A percentile compares a stretch with the other conserved stretches of the same genome.
phyloP scores from a whole-genome alignment of 139 green algal genomes.

The Chlamydomonas sp. region DNA sequence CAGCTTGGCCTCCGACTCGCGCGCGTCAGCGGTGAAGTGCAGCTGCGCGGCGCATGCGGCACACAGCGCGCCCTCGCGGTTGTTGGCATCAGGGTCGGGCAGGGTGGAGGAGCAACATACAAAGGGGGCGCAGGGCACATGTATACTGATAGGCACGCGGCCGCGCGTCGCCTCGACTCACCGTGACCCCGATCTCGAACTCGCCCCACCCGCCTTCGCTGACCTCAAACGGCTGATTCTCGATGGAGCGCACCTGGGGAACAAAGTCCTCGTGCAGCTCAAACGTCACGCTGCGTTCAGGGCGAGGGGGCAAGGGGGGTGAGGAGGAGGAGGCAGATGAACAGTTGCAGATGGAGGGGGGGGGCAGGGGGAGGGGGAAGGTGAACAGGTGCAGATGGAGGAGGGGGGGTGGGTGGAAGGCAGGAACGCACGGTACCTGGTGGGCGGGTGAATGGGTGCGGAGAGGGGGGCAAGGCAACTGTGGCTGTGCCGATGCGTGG shows the following conservation, averaged over 20 bases:
- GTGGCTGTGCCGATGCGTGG: neutral
- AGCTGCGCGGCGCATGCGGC: constrained; percentile 34
- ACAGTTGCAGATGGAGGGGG: neutral
- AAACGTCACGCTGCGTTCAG: constrained; percentile 68
- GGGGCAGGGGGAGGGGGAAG: neutral
- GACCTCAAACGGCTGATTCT: constrained; percentile 54
- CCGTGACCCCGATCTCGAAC: constrained; percentile 81
- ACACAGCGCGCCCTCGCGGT: neutral
- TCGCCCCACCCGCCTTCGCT: constrained; percentile 93
- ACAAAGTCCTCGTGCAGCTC: constrained; percentile 83
- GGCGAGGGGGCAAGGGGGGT: neutral
- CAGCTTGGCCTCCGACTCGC: constrained; percentile 61
- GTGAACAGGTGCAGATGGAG: neutral
- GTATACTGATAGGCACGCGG: neutral
- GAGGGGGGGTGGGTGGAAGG: neutral
- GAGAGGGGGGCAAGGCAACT: too few species aligned
- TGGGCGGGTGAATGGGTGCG: too few species aligned
- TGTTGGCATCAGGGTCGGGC: neutral
- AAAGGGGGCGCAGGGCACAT: neutral
- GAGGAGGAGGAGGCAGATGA: neutral
- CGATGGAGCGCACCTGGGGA: constrained; percentile 55
- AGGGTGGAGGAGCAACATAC: neutral
- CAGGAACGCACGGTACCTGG: too few species aligned
- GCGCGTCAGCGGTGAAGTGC: constrained; percentile 60
- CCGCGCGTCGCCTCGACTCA: constrained; percentile 19